These are phyloP conservation scores for Quercus wislizeni DNA, from an alignment of 306 rosid genomes.

Conservation along the genomic window DNA sequence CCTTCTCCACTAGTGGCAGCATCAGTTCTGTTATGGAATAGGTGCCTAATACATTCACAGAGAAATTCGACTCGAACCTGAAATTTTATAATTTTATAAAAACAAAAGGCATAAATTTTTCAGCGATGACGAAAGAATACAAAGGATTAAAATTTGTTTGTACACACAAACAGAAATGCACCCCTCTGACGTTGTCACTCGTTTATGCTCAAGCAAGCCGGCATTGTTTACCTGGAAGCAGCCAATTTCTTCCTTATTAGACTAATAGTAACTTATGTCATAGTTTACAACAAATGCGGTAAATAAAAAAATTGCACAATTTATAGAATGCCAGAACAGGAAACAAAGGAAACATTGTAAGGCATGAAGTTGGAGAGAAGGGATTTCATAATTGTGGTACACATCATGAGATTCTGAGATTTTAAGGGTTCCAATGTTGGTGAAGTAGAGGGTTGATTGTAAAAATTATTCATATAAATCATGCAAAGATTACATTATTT, in stretches of 20 bases:
- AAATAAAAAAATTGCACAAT: background rate
- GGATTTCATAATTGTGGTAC: background rate
- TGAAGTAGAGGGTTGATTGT: background rate
- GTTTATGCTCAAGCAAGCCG: constrained; percentile 68
- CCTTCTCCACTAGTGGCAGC: constrained; percentile 77
- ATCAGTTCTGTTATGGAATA: constrained; percentile 65
- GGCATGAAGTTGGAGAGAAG: background rate
- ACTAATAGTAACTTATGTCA: background rate
- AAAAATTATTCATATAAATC: background rate
- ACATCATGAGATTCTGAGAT: background rate
- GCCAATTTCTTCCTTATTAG: constrained; percentile 19
- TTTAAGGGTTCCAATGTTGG: background rate
- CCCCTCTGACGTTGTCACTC: constrained; percentile 87
- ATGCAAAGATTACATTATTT: constrained; percentile 7
- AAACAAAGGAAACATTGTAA: background rate
- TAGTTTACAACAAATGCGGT: background rate
- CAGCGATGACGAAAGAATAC: background rate
- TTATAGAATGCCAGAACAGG: background rate
- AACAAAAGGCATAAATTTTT: background rate
- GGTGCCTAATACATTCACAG: constrained; percentile 82
- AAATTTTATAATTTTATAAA: constrained; percentile 16
- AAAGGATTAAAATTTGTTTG: background rate
- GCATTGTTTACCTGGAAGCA: constrained; percentile 79
- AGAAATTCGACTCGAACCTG: constrained; percentile 84
- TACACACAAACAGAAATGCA: constrained; percentile 21